A percentile compares a stretch with the other conserved stretches of the same genome.
These are phyloP conservation scores for Firmiana major DNA, from an alignment of 345 rosid genomes.

Conservation along the genomic window DNA sequence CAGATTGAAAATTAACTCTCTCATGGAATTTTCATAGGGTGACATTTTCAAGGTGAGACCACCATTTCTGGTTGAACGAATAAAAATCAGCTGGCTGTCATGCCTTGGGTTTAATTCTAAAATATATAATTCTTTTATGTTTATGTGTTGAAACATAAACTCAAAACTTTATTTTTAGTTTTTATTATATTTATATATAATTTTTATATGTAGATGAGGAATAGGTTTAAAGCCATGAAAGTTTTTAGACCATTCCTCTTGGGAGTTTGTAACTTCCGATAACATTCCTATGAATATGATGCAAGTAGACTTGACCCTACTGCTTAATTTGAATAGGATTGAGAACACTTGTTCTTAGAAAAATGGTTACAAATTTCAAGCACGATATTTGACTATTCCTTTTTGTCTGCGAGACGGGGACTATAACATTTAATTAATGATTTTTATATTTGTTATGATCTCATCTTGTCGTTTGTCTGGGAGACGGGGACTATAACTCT, in stretches of 20 bases:
- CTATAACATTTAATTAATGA: not conserved
- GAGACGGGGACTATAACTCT: not conserved
- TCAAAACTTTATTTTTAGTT: too few species aligned
- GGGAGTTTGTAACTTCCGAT: too few species aligned
- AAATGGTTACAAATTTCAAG: not conserved
- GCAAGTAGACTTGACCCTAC: not conserved
- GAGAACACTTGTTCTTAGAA: not conserved
- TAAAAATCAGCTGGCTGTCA: not conserved
- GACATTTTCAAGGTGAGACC: not conserved
- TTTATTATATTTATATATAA: too few species aligned
- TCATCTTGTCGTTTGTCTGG: conserved; percentile 8
- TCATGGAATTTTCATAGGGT: not conserved
- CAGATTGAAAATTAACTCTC: not conserved
- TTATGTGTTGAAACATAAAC: too few species aligned
- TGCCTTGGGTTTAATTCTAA: not conserved
- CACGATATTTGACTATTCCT: not conserved
- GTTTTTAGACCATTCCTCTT: too few species aligned
- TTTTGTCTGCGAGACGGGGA: not conserved
- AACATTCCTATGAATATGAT: too few species aligned
- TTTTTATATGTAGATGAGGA: too few species aligned
- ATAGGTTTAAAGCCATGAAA: not conserved
- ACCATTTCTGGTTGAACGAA: not conserved
- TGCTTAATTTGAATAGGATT: not conserved
- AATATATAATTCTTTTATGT: too few species aligned
- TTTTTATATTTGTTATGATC: not conserved